Conservation (phyloP, 2,329 filamentous ascomycete genomes). For the Cryphonectria nitschkei region DNA sequence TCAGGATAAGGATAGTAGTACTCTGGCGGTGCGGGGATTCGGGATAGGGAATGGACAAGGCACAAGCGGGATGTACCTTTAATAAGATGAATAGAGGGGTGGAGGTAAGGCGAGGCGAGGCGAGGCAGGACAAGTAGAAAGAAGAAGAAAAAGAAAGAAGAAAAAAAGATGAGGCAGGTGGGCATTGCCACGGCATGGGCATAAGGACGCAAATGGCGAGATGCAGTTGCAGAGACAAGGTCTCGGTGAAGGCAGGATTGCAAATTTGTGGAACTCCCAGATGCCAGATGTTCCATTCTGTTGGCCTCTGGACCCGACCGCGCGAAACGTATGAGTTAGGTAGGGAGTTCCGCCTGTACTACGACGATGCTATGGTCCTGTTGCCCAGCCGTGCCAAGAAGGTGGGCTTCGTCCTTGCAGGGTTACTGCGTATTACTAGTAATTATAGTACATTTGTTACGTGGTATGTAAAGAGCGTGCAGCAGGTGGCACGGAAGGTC, state of each 20-base stretch:
- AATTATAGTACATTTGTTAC: not conserved
- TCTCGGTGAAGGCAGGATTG: conserved; percentile 1
- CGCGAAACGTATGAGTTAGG: not conserved
- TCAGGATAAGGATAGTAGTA: conserved; percentile 4
- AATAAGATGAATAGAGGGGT: not conserved
- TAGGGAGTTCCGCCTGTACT: not conserved
- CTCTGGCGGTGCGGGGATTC: not conserved
- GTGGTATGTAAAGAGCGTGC: not conserved
- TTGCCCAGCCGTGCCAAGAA: not conserved
- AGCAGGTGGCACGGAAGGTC: not conserved
- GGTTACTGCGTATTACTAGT: not conserved
- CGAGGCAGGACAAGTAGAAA: not conserved
- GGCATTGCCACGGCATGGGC: conserved; percentile 1
- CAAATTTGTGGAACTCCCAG: not conserved
- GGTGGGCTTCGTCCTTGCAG: not conserved
- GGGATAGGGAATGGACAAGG: not conserved
- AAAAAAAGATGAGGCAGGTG: not conserved
- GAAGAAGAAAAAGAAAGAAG: not conserved
- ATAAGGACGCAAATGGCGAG: not conserved
- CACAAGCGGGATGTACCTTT: not conserved
- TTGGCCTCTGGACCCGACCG: not conserved
- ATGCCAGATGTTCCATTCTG: not conserved
- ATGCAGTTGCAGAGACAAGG: conserved; percentile 1
- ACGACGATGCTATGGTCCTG: not conserved
- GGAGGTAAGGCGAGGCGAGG: not conserved